Base-by-base conservation (phyloP, 345 rosid species). In the Excoecaria cochinchinensis region DNA sequence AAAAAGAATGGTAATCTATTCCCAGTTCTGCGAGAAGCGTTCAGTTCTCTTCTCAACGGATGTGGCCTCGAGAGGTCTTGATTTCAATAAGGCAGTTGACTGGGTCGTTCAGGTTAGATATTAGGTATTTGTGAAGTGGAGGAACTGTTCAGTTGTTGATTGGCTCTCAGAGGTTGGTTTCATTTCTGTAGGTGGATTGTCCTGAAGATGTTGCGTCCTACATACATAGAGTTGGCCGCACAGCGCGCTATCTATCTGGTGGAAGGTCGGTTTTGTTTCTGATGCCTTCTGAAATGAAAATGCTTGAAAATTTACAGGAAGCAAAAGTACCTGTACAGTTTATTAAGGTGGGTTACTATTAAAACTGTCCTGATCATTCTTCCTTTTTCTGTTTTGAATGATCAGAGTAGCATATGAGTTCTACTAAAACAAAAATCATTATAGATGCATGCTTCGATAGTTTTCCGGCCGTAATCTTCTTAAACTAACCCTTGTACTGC, bases 201-300 rank as follows among this genome's bases (percentile, higher is more conserved):
- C 99, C 99, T 15, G 99, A 95, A 53, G 94, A 95, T 80, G 96
- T 90, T 76, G 87, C 89, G 70, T 87, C 97, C 68, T 95, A 95
- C 90, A 91, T 93, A 74, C 97, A 95, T 79, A 92, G 99, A 81
- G 99, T 90, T 81, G 99, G 99, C 62, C 97, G 98, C 39, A 95
- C 99, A 22, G 99, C 99, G 72, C 94, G 99, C 47, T 89, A 88
- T 83, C 78, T 71, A 56, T 82, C 93, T 42, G 83, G 85, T 44
- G 99, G 99, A 77, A 89, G 86, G 75, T 93, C 98, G 0, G 86
- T 91, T 70, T 82, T 95, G 76, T 95, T 95, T 87, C 78, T 95
- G 79, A 81, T 78, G 75, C 98, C 99, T 73, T 91, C 99, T 6
- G 99, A 95, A 81, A 87, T 85, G 87, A 87, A 91, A 87, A 95